Evolutionary conservation across 331 rosid genomes (phyloP).

Genomic region (Malus hybrid): DNA sequence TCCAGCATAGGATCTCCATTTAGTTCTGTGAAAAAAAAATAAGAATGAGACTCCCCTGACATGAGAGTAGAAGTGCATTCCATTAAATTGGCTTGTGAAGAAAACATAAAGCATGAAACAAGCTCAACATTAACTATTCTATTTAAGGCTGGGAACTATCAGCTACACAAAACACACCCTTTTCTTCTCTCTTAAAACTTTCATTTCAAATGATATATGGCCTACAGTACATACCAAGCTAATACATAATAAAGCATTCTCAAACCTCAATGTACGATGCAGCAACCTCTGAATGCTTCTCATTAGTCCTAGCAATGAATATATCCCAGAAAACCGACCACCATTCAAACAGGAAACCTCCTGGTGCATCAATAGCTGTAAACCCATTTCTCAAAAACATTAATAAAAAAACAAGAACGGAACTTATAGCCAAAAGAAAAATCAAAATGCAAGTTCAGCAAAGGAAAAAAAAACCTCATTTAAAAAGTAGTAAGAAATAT

Average conservation of each 20-base stretch:
- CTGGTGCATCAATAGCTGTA: conserved; percentile 98
- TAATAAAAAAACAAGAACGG: conserved; percentile 8
- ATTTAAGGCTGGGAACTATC: not conserved
- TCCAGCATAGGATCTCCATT: not conserved
- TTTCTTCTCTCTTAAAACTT: not conserved
- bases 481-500: not conserved
- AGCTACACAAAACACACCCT: not conserved
- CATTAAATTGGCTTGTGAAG: not conserved
- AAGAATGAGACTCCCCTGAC: not conserved
- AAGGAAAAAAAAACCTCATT: not conserved
- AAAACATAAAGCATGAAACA: not conserved
- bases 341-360: conserved; percentile 98
- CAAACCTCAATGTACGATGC: conserved; percentile 94
- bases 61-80: not conserved
- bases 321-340: conserved; percentile 99
- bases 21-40: not conserved
- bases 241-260: not conserved
- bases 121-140: not conserved
- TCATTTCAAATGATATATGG: conserved; percentile 10
- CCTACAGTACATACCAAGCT: conserved; percentile 3
- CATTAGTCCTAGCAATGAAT: conserved; percentile 96
- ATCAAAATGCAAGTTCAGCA: not conserved
- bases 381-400: conserved; percentile 17
- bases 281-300: conserved; percentile 98
- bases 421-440: not conserved